These are phyloP conservation scores for Vitis hybrid DNA, from an alignment of 177 flowering plant genomes.

Conservation along the genomic window DNA sequence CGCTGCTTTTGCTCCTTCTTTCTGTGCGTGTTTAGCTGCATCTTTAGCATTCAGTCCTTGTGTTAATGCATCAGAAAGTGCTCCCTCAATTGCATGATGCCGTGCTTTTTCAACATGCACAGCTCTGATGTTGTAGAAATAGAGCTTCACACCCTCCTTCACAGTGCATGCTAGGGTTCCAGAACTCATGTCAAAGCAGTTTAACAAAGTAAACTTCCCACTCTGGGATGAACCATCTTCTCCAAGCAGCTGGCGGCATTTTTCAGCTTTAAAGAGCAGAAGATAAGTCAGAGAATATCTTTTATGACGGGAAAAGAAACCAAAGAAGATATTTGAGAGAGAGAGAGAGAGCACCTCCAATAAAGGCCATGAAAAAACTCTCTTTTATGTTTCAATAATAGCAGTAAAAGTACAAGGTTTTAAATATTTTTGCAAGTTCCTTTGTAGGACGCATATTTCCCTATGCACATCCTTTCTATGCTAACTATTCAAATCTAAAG, in stretches of 20 bases:
- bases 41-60: slow-evolving; percentile 60
- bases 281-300: background rate
- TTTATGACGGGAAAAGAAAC: background rate
- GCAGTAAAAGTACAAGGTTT: too few species aligned
- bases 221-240: slow-evolving; percentile 78
- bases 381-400: too few species aligned
- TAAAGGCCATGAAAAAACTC: too few species aligned
- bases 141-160: slow-evolving; percentile 87
- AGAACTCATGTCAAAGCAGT: slow-evolving; percentile 84
- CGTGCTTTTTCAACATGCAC: slow-evolving; percentile 66
- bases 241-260: slow-evolving; percentile 77
- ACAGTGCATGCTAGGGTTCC: slow-evolving; percentile 75
- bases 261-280: slow-evolving; percentile 62
- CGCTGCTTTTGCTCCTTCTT: slow-evolving; percentile 82
- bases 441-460: background rate
- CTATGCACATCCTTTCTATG: background rate
- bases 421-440: too few species aligned
- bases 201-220: slow-evolving; percentile 75
- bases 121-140: slow-evolving; percentile 69
- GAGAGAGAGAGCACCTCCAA: too few species aligned
- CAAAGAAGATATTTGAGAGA: background rate
- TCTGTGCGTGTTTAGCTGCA: slow-evolving; percentile 73
- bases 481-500: background rate
- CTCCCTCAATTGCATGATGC: slow-evolving; percentile 57
- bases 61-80: slow-evolving; percentile 66